phyloP scores from a whole-genome alignment of 2,329 filamentous ascomycete species.

The Fusarium kyushuense region DNA sequence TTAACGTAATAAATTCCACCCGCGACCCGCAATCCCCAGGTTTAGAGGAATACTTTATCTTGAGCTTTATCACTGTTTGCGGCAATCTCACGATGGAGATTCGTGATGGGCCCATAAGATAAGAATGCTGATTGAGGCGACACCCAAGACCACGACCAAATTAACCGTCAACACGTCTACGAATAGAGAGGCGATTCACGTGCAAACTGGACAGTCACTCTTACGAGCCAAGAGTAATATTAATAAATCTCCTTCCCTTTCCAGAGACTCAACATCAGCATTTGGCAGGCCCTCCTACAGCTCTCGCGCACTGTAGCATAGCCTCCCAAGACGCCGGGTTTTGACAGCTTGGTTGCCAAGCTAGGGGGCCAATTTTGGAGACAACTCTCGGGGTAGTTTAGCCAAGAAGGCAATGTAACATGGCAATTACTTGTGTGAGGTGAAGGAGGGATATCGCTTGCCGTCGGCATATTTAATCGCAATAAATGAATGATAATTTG shows the following conservation, averaged over 20 bases:
- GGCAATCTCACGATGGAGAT: neutral
- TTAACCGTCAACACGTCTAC: neutral
- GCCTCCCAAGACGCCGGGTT: conserved; percentile 21
- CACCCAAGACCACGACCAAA: neutral
- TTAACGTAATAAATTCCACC: conserved; percentile 29
- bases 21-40: conserved; percentile 14
- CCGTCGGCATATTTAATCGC: no score
- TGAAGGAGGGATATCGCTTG: neutral
- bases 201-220: neutral
- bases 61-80: neutral
- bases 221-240: neutral
- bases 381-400: conserved; percentile 19
- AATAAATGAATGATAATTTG: no score
- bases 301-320: neutral
- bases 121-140: neutral
- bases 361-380: conserved; percentile 8
- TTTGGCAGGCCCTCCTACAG: neutral
- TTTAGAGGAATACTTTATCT: neutral
- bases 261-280: neutral
- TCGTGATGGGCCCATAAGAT: neutral
- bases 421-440: neutral
- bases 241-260: conserved; percentile 33
- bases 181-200: neutral
- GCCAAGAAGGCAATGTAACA: neutral
- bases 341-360: conserved; percentile 27